Conservation (phyloP, 1,284 basidiomycete genomes). For the Leccinum proliferum region DNA sequence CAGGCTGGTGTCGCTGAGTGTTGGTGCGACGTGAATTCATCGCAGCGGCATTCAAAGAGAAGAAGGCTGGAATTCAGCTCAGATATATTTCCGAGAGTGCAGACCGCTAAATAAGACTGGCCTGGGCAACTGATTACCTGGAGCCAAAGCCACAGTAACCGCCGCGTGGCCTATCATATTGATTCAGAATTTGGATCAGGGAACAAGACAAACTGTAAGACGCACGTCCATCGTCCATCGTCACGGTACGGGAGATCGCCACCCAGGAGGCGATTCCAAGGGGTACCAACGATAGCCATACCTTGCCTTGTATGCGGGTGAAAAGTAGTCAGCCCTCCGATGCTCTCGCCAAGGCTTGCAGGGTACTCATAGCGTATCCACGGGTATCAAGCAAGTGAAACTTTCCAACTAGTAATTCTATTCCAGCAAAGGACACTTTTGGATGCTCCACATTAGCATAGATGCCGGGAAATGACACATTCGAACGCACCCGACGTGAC, state of each 20-base stretch:
- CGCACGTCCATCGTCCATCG: conserved; percentile 63
- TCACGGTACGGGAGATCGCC: conserved; percentile 50
- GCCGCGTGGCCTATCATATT: conserved; percentile 42
- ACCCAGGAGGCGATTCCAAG: conserved; percentile 59
- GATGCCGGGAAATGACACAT: not conserved
- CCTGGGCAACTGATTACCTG: conserved; percentile 4
- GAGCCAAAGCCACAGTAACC: conserved; percentile 24
- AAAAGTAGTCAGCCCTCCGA: no score
- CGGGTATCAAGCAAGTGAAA: conserved; percentile 64
- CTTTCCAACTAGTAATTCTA: conserved; percentile 73
- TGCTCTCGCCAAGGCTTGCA: not conserved
- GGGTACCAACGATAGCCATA: conserved; percentile 64
- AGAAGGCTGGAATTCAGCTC: not conserved
- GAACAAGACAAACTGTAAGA: conserved; percentile 4
- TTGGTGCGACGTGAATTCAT: conserved; percentile 25
- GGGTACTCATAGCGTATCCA: conserved; percentile 49
- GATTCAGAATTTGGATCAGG: conserved; percentile 1
- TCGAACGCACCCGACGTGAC: conserved; percentile 54
- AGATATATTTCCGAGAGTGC: conserved; percentile 30
- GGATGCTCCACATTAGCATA: not conserved
- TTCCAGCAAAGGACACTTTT: conserved; percentile 66
- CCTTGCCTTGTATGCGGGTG: conserved; percentile 40
- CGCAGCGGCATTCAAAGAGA: conserved; percentile 15
- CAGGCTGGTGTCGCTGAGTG: conserved; percentile 17
- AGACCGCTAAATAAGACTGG: not conserved